Evolutionary conservation across 305 asterid genomes (phyloP), one percentile per base, ranked within the genome.

Genomic region (Caryopteris hybrid): DNA sequence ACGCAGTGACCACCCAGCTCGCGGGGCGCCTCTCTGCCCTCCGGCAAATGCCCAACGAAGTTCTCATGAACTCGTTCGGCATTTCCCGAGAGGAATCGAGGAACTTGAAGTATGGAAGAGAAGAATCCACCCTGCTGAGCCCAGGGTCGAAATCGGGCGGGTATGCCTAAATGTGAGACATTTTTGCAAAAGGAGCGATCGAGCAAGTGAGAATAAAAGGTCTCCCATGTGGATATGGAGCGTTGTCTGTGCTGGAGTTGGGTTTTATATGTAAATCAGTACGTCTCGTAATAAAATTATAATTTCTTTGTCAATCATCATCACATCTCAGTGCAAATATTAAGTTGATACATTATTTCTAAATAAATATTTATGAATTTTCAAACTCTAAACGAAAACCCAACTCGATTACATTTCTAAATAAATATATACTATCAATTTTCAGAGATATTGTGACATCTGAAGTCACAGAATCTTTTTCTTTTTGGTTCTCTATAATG

Each of bases 11-110:
- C 34, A 75, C 46, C 43, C 72, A 76, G n/a, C 79, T 88, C 0
- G 92, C 90, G 0, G 95, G 90, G 12, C 77, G 90, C 2, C 76
- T 86, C 4, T 88, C 92, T 1, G 77, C 76, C 8, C 16, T 88
- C 27, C 75, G 87, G 11, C 76, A 76, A 1, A 64, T 86, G 58
- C 95, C 95, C 0, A 76, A 58, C 46, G 84, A 79, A 2, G 90
- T 86, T 11, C 36, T 86, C 54, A 78, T 69, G 76, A 81, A 77
- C 62, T 34, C 89, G 1, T 88, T 62, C 66, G 76, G 75, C 12
- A 56, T 88, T 9, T 84, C 90, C 0, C 61, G 87, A 56, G 57
- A 68, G 4, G 82, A 88, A 0, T 89, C 84, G 0, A 68, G 17
- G 72, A 65, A 20, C 1, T 74, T 88, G 81, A 86, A 88, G 84